These are phyloP conservation scores for Fusarium dimerum DNA, from an alignment of 2,329 filamentous ascomycete genomes.

Conservation along the genomic window DNA sequence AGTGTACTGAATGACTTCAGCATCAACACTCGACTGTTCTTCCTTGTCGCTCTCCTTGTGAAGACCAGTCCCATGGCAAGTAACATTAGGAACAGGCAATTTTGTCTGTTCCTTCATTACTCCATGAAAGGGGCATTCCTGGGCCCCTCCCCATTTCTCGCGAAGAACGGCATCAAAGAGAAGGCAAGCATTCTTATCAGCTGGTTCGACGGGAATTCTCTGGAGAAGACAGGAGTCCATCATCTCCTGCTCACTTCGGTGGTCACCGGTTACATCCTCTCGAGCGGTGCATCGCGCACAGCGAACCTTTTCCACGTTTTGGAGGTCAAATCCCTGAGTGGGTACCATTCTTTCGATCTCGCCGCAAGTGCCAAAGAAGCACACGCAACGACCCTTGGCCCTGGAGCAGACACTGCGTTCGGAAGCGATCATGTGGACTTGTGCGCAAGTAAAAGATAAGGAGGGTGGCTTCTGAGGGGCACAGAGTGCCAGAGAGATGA, in stretches of 20 bases:
- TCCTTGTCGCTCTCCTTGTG: no score
- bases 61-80: no score
- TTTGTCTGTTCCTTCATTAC: neutral
- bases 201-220: neutral
- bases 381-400: constrained; percentile 17
- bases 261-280: constrained; percentile 16
- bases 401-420: constrained; percentile 12
- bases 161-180: neutral
- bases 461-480: constrained; percentile 3
- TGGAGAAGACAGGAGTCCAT: constrained; percentile 18
- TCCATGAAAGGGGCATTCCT: constrained; percentile 15
- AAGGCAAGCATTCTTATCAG: neutral
- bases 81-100: no score
- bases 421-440: constrained; percentile 25
- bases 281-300: constrained; percentile 18
- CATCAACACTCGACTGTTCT: no score
- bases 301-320: constrained; percentile 7
- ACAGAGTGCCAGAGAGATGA: constrained; percentile 24
- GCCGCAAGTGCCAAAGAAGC: constrained; percentile 30
- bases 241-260: constrained; percentile 7
- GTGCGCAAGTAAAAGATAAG: constrained; percentile 20
- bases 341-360: neutral
- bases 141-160: constrained; percentile 3
- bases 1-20: no score
- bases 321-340: constrained; percentile 4